Conservation (phyloP, 2,329 filamentous ascomycete species). For the Penicillium hesseltinei region DNA sequence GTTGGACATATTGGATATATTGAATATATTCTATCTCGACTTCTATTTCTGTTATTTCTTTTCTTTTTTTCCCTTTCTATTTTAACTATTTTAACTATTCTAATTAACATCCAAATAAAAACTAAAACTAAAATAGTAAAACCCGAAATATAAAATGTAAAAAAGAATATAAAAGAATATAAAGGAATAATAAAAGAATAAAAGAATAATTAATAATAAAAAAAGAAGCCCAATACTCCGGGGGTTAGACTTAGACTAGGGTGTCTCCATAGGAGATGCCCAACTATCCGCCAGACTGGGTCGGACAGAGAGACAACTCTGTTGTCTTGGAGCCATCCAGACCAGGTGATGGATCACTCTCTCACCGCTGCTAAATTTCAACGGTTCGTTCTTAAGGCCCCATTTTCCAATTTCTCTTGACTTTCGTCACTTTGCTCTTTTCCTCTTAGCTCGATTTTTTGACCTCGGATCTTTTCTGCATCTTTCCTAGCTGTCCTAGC, state of each 20-base stretch:
- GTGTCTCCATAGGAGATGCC: slow-evolving; percentile 17
- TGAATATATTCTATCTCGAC: background rate
- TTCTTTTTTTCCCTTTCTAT: background rate
- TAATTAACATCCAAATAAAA: background rate
- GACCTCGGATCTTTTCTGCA: slow-evolving; percentile 9
- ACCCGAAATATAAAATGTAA: background rate
- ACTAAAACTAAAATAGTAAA: background rate
- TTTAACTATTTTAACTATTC: background rate
- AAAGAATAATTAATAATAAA: background rate
- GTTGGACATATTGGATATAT: background rate
- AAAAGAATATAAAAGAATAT: background rate
- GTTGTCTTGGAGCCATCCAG: slow-evolving; percentile 18
- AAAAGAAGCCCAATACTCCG: slow-evolving; percentile 8
- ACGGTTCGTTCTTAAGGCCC: slow-evolving; percentile 17
- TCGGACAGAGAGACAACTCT: slow-evolving; percentile 24
- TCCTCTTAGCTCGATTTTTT: slow-evolving; percentile 1
- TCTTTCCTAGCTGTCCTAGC: background rate
- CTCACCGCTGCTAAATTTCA: slow-evolving; percentile 25
- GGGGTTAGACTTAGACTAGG: slow-evolving; percentile 9
- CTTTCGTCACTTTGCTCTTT: slow-evolving; percentile 10
- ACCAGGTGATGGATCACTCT: slow-evolving; percentile 23
- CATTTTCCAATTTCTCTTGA: slow-evolving; percentile 10
- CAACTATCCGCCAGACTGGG: slow-evolving; percentile 24
- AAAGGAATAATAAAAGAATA: background rate
- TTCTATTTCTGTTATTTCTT: background rate